Base-by-base conservation (phyloP, 1,284 basidiomycete genomes). In the Microbotryum intermedium region DNA sequence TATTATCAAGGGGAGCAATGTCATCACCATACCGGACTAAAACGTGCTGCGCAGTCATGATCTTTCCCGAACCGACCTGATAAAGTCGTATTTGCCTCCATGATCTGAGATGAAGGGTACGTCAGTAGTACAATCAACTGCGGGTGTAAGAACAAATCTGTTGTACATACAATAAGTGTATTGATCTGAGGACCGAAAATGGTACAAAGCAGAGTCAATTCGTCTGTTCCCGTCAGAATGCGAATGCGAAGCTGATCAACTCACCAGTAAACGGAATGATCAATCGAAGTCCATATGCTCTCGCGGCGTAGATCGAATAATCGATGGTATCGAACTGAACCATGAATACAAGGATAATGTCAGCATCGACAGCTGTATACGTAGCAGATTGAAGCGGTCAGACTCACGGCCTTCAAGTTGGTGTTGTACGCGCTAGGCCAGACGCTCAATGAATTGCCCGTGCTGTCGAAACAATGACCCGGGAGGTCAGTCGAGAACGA, bases 201-300 rank as follows among this genome's bases (percentile, higher is more conserved):
- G 11, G 1, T 21, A 34, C 18, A 2, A 3, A 6, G 2, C 3
- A n/a, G 25, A 3, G 44, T 52, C 48, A 55, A n/a, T 34, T 9
- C 13, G 13, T 26, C 10, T 13, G 34, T 5, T 39, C 34, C 34
- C 11, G 34, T 39, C 18, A 39, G 20, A 13, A n/a, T 3, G 20
- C 20, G 18, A 20, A 21, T 9, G 50, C 0, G 11, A 18, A 8
- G 20, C 44, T 6, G 16, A 20, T 50, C 8, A n/a, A 29, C 59
- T 13, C 10, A 60, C 76, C 75, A 3, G 72, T 69, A 11, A 76
- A 59, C 6, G 76, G 76, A 47, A 77, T 74, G 50, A 76, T 69
- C 18, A 77, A 62, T 20, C 72, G 70, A 50, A 75, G 47, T 18
- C 75, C 75, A 58, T 76, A 76, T 46, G 61, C 60, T 26, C 66